phyloP scores from a whole-genome alignment of 352 stramenopile species.

The Phytophthora fragariae region DNA sequence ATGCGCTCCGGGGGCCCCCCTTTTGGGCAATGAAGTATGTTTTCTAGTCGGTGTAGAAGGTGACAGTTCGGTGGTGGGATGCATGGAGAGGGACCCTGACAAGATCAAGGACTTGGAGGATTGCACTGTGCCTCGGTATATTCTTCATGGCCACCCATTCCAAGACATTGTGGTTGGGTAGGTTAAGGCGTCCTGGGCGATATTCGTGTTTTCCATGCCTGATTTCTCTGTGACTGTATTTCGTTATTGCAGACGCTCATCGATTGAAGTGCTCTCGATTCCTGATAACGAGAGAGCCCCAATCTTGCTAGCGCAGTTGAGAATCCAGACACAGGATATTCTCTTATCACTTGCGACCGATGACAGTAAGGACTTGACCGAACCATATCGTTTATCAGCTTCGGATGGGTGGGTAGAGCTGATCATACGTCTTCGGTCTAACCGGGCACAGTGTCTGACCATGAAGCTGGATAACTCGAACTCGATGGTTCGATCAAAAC shows the following conservation, averaged over 20 bases:
- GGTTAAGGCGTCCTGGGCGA: constrained; percentile 3
- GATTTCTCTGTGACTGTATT: neutral
- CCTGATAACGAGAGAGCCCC: neutral
- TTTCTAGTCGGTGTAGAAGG: constrained; percentile 24
- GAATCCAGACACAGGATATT: constrained; percentile 55
- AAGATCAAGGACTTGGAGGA: constrained; percentile 57
- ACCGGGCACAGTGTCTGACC: constrained; percentile 11
- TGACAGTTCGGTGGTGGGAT: constrained; percentile 42
- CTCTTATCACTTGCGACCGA: constrained; percentile 35
- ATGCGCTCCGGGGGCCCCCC: constrained; percentile 51
- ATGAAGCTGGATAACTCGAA: constrained; percentile 77
- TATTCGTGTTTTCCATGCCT: neutral
- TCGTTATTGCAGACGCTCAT: constrained; percentile 26
- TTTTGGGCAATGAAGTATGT: constrained; percentile 40
- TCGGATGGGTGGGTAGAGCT: constrained; percentile 64
- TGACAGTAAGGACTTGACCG: constrained; percentile 42
- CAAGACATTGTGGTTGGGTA: constrained; percentile 60
- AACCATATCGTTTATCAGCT: constrained; percentile 51
- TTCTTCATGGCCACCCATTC: constrained; percentile 46
- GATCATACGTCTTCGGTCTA: constrained; percentile 42
- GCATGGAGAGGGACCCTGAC: constrained; percentile 45
- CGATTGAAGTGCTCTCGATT: constrained; percentile 28
- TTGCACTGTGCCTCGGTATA: constrained; percentile 62
- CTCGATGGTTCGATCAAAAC: constrained; percentile 70
- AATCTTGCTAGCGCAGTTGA: constrained; percentile 41